phyloP scores from a whole-genome alignment of 2,329 filamentous ascomycete species.

The Phialophora expanda region DNA sequence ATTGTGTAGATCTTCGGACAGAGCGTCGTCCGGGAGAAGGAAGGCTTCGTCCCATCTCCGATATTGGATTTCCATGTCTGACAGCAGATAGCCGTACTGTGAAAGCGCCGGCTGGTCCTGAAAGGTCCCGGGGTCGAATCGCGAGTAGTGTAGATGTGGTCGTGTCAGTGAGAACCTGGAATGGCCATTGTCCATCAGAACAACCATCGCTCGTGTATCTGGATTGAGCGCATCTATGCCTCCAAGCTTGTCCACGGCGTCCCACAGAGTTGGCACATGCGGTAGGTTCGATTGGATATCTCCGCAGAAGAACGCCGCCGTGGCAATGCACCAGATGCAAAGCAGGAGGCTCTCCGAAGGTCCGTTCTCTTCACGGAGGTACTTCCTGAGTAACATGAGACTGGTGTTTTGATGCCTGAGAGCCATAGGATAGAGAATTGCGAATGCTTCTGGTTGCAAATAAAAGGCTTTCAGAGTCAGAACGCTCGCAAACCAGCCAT shows the following conservation, averaged over 20 bases:
- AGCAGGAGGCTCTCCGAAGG: constrained; percentile 21
- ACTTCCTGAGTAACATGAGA: constrained; percentile 17
- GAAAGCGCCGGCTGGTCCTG: constrained; percentile 7
- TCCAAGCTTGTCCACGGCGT: constrained; percentile 18
- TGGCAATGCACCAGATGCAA: constrained; percentile 21
- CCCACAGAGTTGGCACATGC: constrained; percentile 9
- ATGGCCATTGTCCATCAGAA: constrained; percentile 14
- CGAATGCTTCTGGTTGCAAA: constrained; percentile 13
- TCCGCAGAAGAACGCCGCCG: constrained; percentile 9
- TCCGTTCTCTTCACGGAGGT: neutral
- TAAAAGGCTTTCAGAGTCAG: constrained; percentile 21
- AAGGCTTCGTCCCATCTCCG: constrained; percentile 23
- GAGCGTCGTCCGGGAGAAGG: constrained; percentile 20
- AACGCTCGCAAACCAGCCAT: constrained; percentile 26
- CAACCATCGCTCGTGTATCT: constrained; percentile 7
- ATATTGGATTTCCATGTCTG: constrained; percentile 10
- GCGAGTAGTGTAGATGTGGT: constrained; percentile 9
- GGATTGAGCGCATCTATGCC: constrained; percentile 10
- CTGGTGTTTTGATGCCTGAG: constrained; percentile 25
- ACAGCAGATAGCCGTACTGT: constrained; percentile 2
- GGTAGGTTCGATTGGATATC: constrained; percentile 11
- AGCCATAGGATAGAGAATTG: constrained; percentile 23
- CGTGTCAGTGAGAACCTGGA: constrained; percentile 16
- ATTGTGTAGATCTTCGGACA: constrained; percentile 13
- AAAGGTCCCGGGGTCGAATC: constrained; percentile 20